Evolutionary conservation across 2,329 filamentous ascomycete species (phyloP).

Genomic region (Sclerotinia minor): DNA sequence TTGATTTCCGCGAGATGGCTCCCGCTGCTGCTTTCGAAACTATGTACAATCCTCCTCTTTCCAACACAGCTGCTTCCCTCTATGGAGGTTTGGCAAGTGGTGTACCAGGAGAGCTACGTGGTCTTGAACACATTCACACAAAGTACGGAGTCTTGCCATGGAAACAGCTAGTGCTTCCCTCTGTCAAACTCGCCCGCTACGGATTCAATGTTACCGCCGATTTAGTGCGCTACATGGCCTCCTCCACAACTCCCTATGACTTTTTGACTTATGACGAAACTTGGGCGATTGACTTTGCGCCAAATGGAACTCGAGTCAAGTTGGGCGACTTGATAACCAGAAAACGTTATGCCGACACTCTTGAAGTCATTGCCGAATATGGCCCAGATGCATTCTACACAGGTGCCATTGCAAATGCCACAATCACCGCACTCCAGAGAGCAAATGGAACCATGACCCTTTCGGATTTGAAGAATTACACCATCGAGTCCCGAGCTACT

Average conservation of each 20-base stretch:
- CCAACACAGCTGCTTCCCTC: slow-evolving; percentile 53
- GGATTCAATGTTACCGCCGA: slow-evolving; percentile 62
- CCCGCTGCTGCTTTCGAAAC: slow-evolving; percentile 60
- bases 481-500: slow-evolving; percentile 62
- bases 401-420: slow-evolving; percentile 71
- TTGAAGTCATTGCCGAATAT: slow-evolving; percentile 72
- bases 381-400: slow-evolving; percentile 75
- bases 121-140: slow-evolving; percentile 43
- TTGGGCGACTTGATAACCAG: slow-evolving; percentile 78
- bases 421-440: slow-evolving; percentile 66
- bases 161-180: slow-evolving; percentile 57
- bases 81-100: slow-evolving; percentile 58
- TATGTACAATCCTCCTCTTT: slow-evolving; percentile 59
- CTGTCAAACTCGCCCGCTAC: slow-evolving; percentile 59
- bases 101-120: slow-evolving; percentile 52
- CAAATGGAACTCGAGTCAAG: slow-evolving; percentile 69
- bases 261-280: slow-evolving; percentile 74
- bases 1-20: slow-evolving; percentile 69
- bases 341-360: slow-evolving; percentile 75
- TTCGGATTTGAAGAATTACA: slow-evolving; percentile 74
- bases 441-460: slow-evolving; percentile 84
- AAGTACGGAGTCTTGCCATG: slow-evolving; percentile 55
- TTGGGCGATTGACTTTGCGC: slow-evolving; percentile 88
- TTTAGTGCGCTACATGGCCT: slow-evolving; percentile 60
- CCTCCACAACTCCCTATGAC: slow-evolving; percentile 48